A percentile compares a stretch with the other conserved stretches of the same genome.
phyloP scores from a whole-genome alignment of 768 basidiomycete species.

The Boletus insuetus region DNA sequence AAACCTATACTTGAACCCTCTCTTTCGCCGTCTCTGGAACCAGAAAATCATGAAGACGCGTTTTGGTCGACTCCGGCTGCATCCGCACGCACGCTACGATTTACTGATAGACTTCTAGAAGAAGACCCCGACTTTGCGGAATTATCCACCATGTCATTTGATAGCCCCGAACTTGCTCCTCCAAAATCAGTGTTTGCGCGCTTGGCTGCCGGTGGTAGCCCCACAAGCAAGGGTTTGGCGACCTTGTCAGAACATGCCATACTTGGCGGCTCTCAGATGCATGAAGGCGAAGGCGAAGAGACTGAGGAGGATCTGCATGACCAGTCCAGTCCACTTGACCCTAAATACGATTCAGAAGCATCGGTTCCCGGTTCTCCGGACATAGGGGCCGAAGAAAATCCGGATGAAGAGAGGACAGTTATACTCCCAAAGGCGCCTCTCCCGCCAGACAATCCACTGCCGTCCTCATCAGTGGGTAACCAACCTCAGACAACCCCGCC shows the following conservation, averaged over 20 bases:
- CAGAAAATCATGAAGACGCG: slow-evolving; percentile 47
- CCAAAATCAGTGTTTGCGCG: slow-evolving; percentile 30
- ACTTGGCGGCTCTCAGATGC: slow-evolving; percentile 2
- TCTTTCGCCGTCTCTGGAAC: slow-evolving; percentile 20
- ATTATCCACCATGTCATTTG: slow-evolving; percentile 45
- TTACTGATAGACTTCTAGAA: slow-evolving; percentile 60
- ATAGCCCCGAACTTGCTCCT: slow-evolving; percentile 40
- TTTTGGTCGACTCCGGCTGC: slow-evolving; percentile 64
- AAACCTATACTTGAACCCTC: slow-evolving; percentile 13
- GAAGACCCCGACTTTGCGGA: slow-evolving; percentile 60
- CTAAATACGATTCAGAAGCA: background rate
- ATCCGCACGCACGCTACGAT: slow-evolving; percentile 54
- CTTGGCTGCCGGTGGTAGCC: slow-evolving; percentile 12
- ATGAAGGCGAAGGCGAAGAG: slow-evolving; percentile 1
- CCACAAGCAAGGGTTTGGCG: slow-evolving; percentile 4
- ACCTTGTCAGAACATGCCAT: slow-evolving; percentile 3
- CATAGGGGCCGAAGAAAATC: slow-evolving; percentile 9
- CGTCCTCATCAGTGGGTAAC: background rate
- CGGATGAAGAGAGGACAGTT: slow-evolving; percentile 32
- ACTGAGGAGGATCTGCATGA: slow-evolving; percentile 8
- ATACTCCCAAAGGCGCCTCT: slow-evolving; percentile 24
- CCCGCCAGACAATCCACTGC: background rate
- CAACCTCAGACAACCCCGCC: slow-evolving; percentile 6
- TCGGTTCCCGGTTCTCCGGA: background rate
- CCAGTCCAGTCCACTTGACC: slow-evolving; percentile 12